phyloP scores from a whole-genome alignment of 352 stramenopile genomes.

The Globisporangium rhizosaccharum region DNA sequence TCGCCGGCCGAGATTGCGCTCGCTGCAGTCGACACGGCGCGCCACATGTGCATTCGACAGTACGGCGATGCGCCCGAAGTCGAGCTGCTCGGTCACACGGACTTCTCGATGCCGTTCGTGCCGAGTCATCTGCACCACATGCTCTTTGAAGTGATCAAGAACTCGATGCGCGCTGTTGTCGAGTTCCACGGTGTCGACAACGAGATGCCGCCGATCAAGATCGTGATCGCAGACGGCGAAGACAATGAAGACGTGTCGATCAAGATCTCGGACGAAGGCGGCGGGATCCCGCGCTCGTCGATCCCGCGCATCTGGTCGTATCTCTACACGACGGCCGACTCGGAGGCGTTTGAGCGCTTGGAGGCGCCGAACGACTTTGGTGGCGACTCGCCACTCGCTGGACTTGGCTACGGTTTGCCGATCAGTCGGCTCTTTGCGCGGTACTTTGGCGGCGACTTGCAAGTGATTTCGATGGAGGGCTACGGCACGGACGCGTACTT shows the following conservation, averaged over 20 bases:
- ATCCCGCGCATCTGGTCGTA: slow-evolving; percentile 99
- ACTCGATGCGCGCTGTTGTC: slow-evolving; percentile 87
- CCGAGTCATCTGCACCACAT: slow-evolving; percentile 97
- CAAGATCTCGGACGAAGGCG: slow-evolving; percentile 99
- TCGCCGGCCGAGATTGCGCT: slow-evolving; percentile 96
- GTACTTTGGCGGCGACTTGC: slow-evolving; percentile 99
- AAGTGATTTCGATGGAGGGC: slow-evolving; percentile 99
- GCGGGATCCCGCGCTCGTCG: slow-evolving; percentile 97
- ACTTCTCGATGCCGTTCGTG: slow-evolving; percentile 98
- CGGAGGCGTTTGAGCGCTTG: slow-evolving; percentile 88
- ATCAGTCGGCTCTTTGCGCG: slow-evolving; percentile 96
- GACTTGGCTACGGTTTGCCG: slow-evolving; percentile 96
- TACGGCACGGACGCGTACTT: slow-evolving; percentile 98
- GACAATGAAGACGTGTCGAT: slow-evolving; percentile 99
- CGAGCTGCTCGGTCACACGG: slow-evolving; percentile 95
- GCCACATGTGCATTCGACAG: slow-evolving; percentile 98
- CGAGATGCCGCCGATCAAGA: slow-evolving; percentile 97
- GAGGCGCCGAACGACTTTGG: slow-evolving; percentile 85
- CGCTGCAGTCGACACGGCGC: slow-evolving; percentile 96
- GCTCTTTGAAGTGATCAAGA: slow-evolving; percentile 98
- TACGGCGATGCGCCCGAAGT: slow-evolving; percentile 99
- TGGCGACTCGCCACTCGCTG: slow-evolving; percentile 88
- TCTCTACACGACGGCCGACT: slow-evolving; percentile 98
- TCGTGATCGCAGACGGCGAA: slow-evolving; percentile 99
- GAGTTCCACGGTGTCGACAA: slow-evolving; percentile 97